phyloP scores from a whole-genome alignment of 257 asterid genomes.

The Thymus quinquecostatus region DNA sequence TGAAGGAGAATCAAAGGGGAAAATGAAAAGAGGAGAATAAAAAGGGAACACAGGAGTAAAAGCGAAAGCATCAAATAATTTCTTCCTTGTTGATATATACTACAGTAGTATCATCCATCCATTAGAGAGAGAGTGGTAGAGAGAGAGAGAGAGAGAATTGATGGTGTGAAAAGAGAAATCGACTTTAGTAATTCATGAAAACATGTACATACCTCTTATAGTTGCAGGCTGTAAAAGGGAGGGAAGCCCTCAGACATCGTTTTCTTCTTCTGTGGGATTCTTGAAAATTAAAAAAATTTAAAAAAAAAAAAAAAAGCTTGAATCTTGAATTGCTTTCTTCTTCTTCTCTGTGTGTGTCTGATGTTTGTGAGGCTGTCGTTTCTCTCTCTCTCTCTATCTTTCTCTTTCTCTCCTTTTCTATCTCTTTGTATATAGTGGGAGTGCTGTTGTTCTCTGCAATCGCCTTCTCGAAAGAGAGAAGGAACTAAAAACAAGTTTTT shows the following conservation, averaged over 20 bases:
- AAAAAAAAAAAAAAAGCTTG: constrained; percentile 18
- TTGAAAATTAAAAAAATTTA: background rate
- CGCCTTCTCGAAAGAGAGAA: constrained; percentile 64
- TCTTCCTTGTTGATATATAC: background rate
- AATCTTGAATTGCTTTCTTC: constrained; percentile 29
- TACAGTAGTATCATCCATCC: no score
- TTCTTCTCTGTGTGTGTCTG: constrained; percentile 49
- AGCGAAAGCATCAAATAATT: constrained; percentile 51
- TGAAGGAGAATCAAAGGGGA: background rate
- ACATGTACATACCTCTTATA: constrained; percentile 67
- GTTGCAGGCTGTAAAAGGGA: constrained; percentile 71
- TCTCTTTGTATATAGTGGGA: constrained; percentile 22
- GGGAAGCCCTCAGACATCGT: constrained; percentile 75
- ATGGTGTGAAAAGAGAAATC: constrained; percentile 26
- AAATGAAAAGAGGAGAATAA: constrained; percentile 33
- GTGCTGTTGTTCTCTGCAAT: constrained; percentile 64
- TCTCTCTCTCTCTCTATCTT: constrained; percentile 42
- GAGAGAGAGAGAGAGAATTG: no score
- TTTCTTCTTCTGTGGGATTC: constrained; percentile 78
- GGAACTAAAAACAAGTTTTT: constrained; percentile 40
- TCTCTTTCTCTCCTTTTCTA: constrained; percentile 42
- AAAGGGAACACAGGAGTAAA: constrained; percentile 47
- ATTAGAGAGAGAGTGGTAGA: no score
- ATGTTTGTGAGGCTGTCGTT: constrained; percentile 58
- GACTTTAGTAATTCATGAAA: constrained; percentile 50